Conservation (phyloP, 2,329 filamentous ascomycete genomes). For the Curvularia hawaiiensis region DNA sequence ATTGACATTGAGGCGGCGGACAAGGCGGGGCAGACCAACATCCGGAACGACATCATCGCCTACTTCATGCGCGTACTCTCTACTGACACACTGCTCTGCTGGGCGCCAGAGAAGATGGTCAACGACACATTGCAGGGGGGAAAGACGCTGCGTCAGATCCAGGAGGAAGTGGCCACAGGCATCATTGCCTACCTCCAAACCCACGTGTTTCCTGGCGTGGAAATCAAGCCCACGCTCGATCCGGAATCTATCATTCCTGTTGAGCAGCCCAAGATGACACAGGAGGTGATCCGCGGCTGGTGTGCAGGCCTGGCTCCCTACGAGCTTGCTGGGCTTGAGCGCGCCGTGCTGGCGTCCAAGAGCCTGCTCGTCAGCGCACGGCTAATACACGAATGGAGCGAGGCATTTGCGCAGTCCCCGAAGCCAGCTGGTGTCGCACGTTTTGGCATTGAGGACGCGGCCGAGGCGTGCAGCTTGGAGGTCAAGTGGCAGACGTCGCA, state of each 20-base stretch:
- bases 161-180: slow-evolving; percentile 70
- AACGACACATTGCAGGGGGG: slow-evolving; percentile 53
- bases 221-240: slow-evolving; percentile 81
- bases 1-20: slow-evolving; percentile 80
- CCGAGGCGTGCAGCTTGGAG: slow-evolving; percentile 78
- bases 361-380: slow-evolving; percentile 78
- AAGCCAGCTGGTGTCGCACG: slow-evolving; percentile 44
- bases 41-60: slow-evolving; percentile 67
- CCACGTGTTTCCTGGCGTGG: slow-evolving; percentile 82
- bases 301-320: slow-evolving; percentile 72
- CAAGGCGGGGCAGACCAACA: slow-evolving; percentile 52
- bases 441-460: slow-evolving; percentile 85
- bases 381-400: slow-evolving; percentile 85
- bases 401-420: slow-evolving; percentile 65
- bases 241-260: slow-evolving; percentile 75
- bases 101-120: slow-evolving; percentile 66
- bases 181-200: slow-evolving; percentile 74
- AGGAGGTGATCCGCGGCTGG: slow-evolving; percentile 79
- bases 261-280: slow-evolving; percentile 75
- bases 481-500: slow-evolving; percentile 86
- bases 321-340: slow-evolving; percentile 86
- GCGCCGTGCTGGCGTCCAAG: slow-evolving; percentile 84
- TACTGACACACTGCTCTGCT: slow-evolving; percentile 92
- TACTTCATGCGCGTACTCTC: slow-evolving; percentile 84
- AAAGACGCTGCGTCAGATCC: slow-evolving; percentile 70